Conservation (phyloP, 192 early-diverging fungal species). For the Backusella macrospora region DNA sequence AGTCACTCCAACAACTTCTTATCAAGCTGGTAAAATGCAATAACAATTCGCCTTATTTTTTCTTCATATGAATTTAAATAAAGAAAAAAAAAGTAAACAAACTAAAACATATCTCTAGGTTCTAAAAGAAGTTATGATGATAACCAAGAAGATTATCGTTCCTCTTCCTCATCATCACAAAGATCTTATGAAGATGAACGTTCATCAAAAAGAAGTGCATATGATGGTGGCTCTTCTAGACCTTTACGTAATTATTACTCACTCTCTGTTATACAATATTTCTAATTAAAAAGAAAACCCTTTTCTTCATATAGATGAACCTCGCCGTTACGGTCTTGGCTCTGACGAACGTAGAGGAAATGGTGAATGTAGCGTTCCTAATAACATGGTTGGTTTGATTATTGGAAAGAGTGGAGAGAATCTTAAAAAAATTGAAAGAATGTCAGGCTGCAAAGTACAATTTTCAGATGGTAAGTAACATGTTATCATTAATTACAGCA, state of each 20-base stretch:
- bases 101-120: background rate
- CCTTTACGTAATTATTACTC: conserved; percentile 15
- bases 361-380: conserved; percentile 63
- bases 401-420: conserved; percentile 83
- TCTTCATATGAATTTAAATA: background rate
- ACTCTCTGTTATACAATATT: background rate
- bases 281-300: conserved; percentile 18
- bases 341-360: conserved; percentile 43
- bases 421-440: conserved; percentile 75
- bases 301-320: conserved; percentile 27
- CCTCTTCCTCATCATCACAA: conserved; percentile 7
- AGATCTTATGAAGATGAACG: conserved; percentile 32
- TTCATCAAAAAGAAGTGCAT: conserved; percentile 44
- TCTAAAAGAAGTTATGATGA: conserved; percentile 36
- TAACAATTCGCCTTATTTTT: background rate
- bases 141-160: conserved; percentile 16
- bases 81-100: background rate
- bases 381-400: conserved; percentile 74
- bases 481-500: background rate
- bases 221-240: conserved; percentile 37
- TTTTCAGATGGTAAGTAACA: conserved; percentile 42
- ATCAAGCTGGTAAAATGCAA: background rate
- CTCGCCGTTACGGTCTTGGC: conserved; percentile 42
- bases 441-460: conserved; percentile 73
- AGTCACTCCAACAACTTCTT: conserved; percentile 9